Conservation (phyloP, 805 yeast genomes). For the Candida dajiaensis region DNA sequence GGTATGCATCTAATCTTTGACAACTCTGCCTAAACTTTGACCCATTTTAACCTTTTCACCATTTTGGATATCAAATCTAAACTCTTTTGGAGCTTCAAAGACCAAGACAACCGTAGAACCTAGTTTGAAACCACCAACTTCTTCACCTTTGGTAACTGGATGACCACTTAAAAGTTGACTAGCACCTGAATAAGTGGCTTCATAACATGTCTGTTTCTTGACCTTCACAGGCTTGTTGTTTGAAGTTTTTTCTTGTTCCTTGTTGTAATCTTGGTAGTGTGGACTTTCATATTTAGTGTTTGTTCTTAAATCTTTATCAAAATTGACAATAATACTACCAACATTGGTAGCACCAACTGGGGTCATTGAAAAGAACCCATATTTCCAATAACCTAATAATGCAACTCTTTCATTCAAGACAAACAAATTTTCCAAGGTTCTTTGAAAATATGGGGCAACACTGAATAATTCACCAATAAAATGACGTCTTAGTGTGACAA, state of each 20-base stretch:
- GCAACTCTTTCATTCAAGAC: conserved; percentile 95
- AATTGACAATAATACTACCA: conserved; percentile 87
- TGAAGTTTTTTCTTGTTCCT: conserved; percentile 9
- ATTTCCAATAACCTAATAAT: conserved; percentile 88
- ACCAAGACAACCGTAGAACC: conserved; percentile 97
- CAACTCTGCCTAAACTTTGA: conserved; percentile 54
- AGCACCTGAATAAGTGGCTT: conserved; percentile 85
- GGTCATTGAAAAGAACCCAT: conserved; percentile 97
- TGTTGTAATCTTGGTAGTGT: conserved; percentile 16
- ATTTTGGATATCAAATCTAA: conserved; percentile 58
- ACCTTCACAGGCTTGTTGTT: conserved; percentile 29
- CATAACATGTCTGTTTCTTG: conserved; percentile 79
- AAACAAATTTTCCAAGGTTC: conserved; percentile 77
- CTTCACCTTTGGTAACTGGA: conserved; percentile 87
- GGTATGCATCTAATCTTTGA: background rate
- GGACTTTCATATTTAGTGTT: conserved; percentile 60
- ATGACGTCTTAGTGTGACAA: conserved; percentile 85
- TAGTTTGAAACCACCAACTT: conserved; percentile 94
- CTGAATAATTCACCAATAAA: conserved; percentile 93
- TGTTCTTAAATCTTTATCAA: conserved; percentile 85
- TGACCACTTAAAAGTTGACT: conserved; percentile 73
- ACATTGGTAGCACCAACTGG: conserved; percentile 99
- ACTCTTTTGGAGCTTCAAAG: conserved; percentile 88
- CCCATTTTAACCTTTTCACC: conserved; percentile 89
- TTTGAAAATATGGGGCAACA: conserved; percentile 95